Base-by-base conservation (phyloP, 2,329 filamentous ascomycete genomes). In the Didymella exigua region DNA sequence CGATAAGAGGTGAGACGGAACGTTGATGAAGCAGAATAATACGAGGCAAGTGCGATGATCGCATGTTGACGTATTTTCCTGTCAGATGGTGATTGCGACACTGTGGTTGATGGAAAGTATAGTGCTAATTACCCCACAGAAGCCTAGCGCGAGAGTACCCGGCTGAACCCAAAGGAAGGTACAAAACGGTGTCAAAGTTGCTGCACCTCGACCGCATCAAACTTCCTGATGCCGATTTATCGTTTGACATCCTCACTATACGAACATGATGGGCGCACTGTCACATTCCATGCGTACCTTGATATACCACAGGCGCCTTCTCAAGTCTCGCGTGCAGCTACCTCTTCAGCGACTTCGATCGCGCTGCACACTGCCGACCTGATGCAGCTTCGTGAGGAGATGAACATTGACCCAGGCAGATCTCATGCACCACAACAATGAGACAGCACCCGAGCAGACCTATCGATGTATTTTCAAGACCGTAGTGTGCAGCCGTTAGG, bases 61-160 rank as follows among this genome's bases (percentile, higher is more conserved):
- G 26, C 27, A 13, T 9, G 8, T 24, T 55, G 46, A 49, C 41
- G 46, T 42, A 41, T 14, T 23, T 23, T 11, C 34, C 16, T 41
- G 21, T 48, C 29, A 34, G 30, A 36, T 27, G 31, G 21, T 14
- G 7, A 18, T 13, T 34, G 30, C n/a, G 3, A 31, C 24, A 19
- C 24, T 43, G 38, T 33, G 36, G 50, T 53, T 48, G 49, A 42
- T 46, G 36, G 43, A 42, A 46, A 23, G 27, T 24, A 23, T 26
- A 43, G 19, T 6, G 26, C 18, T 45, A n/a, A n/a, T n/a, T n/a
- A 42, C 9, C 52, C 41, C 40, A 41, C 40, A 34, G 23, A 33
- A 14, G 9, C 7, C 30, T 50, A 50, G 52, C 42, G 46, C 46
- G 42, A 47, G 52, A 52, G 49, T 46, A 55, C 46, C 52, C 38